Evolutionary conservation across 2,329 filamentous ascomycete species (phyloP).

Genomic region (Whalleya microplaca): DNA sequence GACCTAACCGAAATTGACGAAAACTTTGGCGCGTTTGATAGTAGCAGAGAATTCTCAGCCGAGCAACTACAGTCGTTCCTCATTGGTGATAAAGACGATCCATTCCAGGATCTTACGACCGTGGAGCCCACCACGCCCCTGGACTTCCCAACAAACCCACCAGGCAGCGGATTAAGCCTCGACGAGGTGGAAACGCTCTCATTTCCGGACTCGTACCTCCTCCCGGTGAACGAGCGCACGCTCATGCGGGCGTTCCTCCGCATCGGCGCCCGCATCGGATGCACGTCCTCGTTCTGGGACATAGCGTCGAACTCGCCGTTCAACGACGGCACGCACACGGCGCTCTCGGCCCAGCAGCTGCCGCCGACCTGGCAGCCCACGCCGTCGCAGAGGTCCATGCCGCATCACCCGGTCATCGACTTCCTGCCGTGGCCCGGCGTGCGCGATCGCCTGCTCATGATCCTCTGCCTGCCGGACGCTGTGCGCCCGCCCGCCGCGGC

Average conservation of each 20-base stretch:
- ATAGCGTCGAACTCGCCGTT: conserved; percentile 53
- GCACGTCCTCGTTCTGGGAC: conserved; percentile 48
- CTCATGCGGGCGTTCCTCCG: conserved; percentile 51
- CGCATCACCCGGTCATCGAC: conserved; percentile 62
- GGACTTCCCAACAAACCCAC: conserved; percentile 4
- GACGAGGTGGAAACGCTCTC: conserved; percentile 20
- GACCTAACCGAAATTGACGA: too few species aligned
- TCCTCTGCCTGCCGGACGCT: conserved; percentile 53
- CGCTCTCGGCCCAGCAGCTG: conserved; percentile 42
- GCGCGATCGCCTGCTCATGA: conserved; percentile 55
- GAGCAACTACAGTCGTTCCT: too few species aligned
- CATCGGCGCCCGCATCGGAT: conserved; percentile 52
- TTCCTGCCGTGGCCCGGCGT: conserved; percentile 61
- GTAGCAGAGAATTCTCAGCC: too few species aligned
- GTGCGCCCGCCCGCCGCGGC: conserved; percentile 50
- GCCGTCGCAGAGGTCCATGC: conserved; percentile 49
- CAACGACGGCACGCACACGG: conserved; percentile 30
- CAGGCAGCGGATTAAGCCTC: not conserved
- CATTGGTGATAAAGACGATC: not conserved
- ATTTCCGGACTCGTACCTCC: conserved; percentile 51
- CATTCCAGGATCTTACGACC: not conserved
- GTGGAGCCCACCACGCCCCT: not conserved
- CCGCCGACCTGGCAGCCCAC: conserved; percentile 56
- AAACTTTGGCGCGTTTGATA: too few species aligned
- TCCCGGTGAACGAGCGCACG: conserved; percentile 53